Base-by-base conservation (phyloP, 2,329 filamentous ascomycete species). In the Lizonia empirigonia region DNA sequence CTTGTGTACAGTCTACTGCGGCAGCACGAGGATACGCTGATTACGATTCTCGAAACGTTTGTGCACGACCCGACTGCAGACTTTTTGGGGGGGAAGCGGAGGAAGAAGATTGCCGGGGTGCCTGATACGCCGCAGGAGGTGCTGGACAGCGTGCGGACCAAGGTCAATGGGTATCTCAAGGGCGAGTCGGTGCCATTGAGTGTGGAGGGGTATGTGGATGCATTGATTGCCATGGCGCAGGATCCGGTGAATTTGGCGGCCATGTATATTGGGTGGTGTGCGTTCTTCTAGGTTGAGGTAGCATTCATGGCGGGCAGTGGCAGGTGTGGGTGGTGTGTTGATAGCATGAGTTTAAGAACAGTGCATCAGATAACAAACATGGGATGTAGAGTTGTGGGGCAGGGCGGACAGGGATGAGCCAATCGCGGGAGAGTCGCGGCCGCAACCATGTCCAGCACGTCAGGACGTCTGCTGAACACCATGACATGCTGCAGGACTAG, bases 181-280 rank as follows among this genome's bases (percentile, higher is more conserved):
- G 87, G 90, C 2, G 93, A 99, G 78, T 93, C 86, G 58, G 94
- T 99, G 47, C 93, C 94, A 34, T 77, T 99, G 56, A 91, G 91
- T 22, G 91, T 97, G 2, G 94, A 97, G 74, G 94, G 95, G 0
- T 94, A 99, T 77, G 94, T 97, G n/a, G 90, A 97, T 71, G 91
- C 95, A 74, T 75, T 99, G 73, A 94, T 99, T 62, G 85, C 88
- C 69, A 87, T 93, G 76, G 94, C 95, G 26, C 89, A 88, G 18
- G 86, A 91, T 72, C 84, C 87, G 49, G 83, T 77, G 67, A 95
- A 94, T 71, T 74, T 99, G 74, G 85, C 90, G 15, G 85, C 86
- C 30, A 99, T 99, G 95, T 99, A 97, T 74, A 96, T 97, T 75
- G 94, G 94, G 16, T 97, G 93, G 93, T 87, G 85, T 76, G 79